A percentile compares a stretch with the other conserved stretches of the same genome.
Conservation (phyloP, 805 yeast species). For the Yarrowia divulgata region DNA sequence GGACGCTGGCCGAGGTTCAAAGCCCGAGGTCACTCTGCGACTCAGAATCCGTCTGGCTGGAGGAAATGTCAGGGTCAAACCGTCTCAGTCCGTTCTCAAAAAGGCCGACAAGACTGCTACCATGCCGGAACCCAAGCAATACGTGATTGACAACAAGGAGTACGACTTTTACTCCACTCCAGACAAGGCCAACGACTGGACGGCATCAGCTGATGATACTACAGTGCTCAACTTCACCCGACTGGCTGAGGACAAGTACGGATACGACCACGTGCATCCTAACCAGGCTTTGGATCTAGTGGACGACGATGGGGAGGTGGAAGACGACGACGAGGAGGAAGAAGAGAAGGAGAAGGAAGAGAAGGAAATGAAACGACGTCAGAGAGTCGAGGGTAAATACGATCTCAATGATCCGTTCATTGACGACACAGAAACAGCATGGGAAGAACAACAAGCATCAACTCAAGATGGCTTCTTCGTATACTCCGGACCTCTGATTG, state of each 20-base stretch:
- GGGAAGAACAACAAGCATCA: constrained; percentile 93
- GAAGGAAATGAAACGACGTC: constrained; percentile 52
- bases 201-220: constrained; percentile 41
- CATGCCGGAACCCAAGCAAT: constrained; percentile 11
- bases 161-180: constrained; percentile 38
- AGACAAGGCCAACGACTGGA: constrained; percentile 33
- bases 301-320: constrained; percentile 59
- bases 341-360: constrained; percentile 47
- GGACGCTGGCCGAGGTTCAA: constrained; percentile 27
- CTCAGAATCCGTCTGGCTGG: constrained; percentile 27
- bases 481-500: constrained; percentile 84
- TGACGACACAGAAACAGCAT: constrained; percentile 88
- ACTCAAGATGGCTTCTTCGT: constrained; percentile 97
- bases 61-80: constrained; percentile 35
- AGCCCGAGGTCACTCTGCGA: constrained; percentile 27
- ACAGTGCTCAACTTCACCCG: constrained; percentile 71
- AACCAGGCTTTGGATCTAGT: constrained; percentile 56
- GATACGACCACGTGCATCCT: constrained; percentile 75
- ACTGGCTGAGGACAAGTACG: constrained; percentile 83
- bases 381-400: constrained; percentile 84
- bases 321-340: constrained; percentile 46
- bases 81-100: constrained; percentile 20
- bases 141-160: constrained; percentile 34
- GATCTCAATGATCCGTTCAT: constrained; percentile 94
- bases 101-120: constrained; percentile 15